Base-by-base conservation (phyloP, 441 rosid genomes). In the Populus trichocarpa region DNA sequence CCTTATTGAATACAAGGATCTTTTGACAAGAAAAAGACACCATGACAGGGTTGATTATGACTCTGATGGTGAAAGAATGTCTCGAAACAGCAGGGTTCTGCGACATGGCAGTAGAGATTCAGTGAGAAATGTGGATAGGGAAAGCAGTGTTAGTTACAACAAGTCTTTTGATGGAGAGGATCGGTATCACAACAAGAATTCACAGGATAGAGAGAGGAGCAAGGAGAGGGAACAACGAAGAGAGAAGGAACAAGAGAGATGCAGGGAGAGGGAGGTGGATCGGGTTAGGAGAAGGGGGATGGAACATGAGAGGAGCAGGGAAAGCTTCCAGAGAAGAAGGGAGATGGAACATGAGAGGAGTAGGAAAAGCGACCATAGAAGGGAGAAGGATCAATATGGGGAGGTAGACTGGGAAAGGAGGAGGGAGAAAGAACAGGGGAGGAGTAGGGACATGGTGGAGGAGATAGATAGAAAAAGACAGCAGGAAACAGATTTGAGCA, bases 281-380 rank as follows among this genome's bases (percentile, higher is more conserved):
- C 53, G 74, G 73, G 90, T 82, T 67, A 78, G 85, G 79, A 78
- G 86, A 78, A 79, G 81, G 81, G 91, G 87, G 72, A 87, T 67
- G 81, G 88, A 85, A 40, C 65, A 85, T 68, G 92, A 82, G 72
- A 84, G 89, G 87, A 84, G 88, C 82, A 81, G 86, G 87, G 90
- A 92, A 71, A 80, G 85, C n/a, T 88, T 83, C 70, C 81, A 83
- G 53, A 67, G 78, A 78, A 79, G 81, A 78, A 79, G 81, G 81
- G 91, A 88, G 72, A 87, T 64, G 81, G 88, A 85, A 40, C 65
- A 86, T 68, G 92, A 82, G 71, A 84, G 89, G 86, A 84, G 88
- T 81, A 82, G 87, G 87, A 90, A 92, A 71, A 80, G 85, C 23
- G 88, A 83, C 70, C 81, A 84, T 40, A 67, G 78, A 65, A 75